phyloP scores from a whole-genome alignment of 192 early-diverging fungal species.

The Funneliformis geosporum region DNA sequence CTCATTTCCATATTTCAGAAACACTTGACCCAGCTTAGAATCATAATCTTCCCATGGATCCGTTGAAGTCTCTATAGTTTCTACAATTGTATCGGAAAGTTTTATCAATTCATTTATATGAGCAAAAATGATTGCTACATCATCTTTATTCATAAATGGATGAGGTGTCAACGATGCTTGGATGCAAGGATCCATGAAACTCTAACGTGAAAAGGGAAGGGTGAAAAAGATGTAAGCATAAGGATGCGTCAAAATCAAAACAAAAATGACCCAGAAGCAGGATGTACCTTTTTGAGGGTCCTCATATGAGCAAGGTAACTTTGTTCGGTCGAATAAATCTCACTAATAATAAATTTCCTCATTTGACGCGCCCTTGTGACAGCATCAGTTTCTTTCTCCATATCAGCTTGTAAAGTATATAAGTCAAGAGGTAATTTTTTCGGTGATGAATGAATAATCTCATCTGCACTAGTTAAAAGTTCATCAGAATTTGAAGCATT shows the following conservation, averaged over 20 bases:
- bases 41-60: slow-evolving; percentile 10
- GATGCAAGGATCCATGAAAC: slow-evolving; percentile 46
- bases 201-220: slow-evolving; percentile 8
- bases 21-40: slow-evolving; percentile 37
- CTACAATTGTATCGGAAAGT: slow-evolving; percentile 36
- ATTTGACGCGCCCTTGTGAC: slow-evolving; percentile 29
- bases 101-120: slow-evolving; percentile 42
- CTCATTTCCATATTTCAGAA: slow-evolving; percentile 35
- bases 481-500: background rate
- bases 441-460: background rate
- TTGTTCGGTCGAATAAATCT: slow-evolving; percentile 46
- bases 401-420: slow-evolving; percentile 9
- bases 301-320: slow-evolving; percentile 46
- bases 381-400: background rate
- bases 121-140: slow-evolving; percentile 43
- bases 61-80: slow-evolving; percentile 28
- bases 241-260: background rate
- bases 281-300: slow-evolving; percentile 43
- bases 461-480: background rate
- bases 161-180: slow-evolving; percentile 32
- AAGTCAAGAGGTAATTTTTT: background rate
- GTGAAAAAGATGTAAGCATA: no score
- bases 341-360: slow-evolving; percentile 38
- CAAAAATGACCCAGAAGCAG: background rate
- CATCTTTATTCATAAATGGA: slow-evolving; percentile 39